These are phyloP conservation scores for Vigna trinervia DNA, from an alignment of 306 rosid species.

Conservation along the genomic window DNA sequence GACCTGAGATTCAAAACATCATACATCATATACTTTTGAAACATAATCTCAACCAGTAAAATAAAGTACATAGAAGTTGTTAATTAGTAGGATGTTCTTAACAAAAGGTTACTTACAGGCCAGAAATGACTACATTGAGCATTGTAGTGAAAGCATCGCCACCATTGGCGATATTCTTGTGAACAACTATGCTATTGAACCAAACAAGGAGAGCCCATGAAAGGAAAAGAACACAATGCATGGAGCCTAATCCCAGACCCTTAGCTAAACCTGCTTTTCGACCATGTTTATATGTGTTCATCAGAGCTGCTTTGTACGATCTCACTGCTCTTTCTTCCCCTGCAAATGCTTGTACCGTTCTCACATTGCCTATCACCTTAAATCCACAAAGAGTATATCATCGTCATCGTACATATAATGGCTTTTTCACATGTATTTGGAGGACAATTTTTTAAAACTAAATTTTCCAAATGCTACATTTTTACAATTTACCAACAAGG, in stretches of 20 bases:
- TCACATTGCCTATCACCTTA: conserved; percentile 83
- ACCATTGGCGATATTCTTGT: conserved; percentile 81
- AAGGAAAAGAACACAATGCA: conserved; percentile 86
- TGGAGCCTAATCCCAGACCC: conserved; percentile 84
- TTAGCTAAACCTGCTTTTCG: conserved; percentile 83
- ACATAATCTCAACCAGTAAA: neutral
- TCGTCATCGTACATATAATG: neutral
- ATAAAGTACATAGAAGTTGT: neutral
- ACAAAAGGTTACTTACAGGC: conserved; percentile 68
- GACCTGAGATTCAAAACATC: conserved; percentile 61
- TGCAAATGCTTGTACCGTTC: conserved; percentile 93
- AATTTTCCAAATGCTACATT: too few species aligned
- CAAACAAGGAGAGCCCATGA: conserved; percentile 92
- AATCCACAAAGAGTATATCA: neutral
- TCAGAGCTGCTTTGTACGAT: conserved; percentile 70
- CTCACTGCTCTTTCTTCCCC: conserved; percentile 84
- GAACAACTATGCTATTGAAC: conserved; percentile 88
- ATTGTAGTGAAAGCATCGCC: conserved; percentile 94
- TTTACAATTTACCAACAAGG: too few species aligned
- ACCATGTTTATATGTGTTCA: conserved; percentile 71
- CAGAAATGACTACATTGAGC: conserved; percentile 93
- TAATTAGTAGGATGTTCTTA: neutral
- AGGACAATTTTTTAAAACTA: too few species aligned
- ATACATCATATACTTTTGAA: conserved; percentile 19
- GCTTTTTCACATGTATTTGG: too few species aligned